These are phyloP conservation scores for Chytriomyces sp. DNA, from an alignment of 192 early-diverging fungal genomes.

Conservation along the genomic window DNA sequence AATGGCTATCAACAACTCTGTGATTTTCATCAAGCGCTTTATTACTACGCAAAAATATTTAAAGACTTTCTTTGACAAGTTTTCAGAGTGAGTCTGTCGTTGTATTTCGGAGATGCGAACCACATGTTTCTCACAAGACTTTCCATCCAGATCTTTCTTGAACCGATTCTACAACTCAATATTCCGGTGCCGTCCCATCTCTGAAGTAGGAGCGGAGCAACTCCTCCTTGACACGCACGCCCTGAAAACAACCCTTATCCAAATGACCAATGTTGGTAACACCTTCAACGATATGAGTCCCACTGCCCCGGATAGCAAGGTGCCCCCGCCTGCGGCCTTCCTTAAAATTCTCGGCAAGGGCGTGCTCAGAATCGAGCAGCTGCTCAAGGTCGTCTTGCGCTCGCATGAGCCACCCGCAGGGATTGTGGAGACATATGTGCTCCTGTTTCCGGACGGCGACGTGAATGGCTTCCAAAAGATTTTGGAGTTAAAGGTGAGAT, in stretches of 20 bases:
- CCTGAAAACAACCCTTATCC: constrained; percentile 78
- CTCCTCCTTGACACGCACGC: constrained; percentile 91
- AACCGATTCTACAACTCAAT: constrained; percentile 71
- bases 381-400: constrained; percentile 88
- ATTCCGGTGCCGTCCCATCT: constrained; percentile 75
- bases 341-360: constrained; percentile 81
- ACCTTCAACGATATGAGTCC: not conserved
- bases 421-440: constrained; percentile 86
- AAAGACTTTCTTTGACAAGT: constrained; percentile 88
- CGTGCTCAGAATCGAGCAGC: constrained; percentile 77
- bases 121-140: not conserved
- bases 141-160: constrained; percentile 63
- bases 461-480: constrained; percentile 74
- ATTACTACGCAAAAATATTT: constrained; percentile 78
- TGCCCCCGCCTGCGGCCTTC: constrained; percentile 69
- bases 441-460: constrained; percentile 77
- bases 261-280: constrained; percentile 54
- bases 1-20: constrained; percentile 54
- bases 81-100: constrained; percentile 71
- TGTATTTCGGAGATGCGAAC: constrained; percentile 19
- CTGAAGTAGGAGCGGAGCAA: constrained; percentile 96
- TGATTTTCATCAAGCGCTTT: constrained; percentile 60
- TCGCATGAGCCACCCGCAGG: constrained; percentile 80
- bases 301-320: constrained; percentile 28
- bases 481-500: constrained; percentile 77